Evolutionary conservation across 257 asterid genomes (phyloP).

Genomic region (Salvia splendens): DNA sequence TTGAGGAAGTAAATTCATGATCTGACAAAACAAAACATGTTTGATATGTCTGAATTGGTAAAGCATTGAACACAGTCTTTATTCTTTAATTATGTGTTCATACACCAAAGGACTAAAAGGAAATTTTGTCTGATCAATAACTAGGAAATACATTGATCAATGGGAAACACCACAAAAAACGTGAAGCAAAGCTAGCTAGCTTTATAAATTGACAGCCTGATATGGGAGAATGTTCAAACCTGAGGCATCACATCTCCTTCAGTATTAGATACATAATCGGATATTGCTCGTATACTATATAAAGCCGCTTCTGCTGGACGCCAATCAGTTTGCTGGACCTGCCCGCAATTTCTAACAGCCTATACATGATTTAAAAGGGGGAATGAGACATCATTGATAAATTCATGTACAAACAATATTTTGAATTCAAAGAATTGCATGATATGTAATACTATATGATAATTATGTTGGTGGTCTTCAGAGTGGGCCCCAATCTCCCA

Average conservation of each 20-base stretch:
- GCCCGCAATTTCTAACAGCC: conserved; percentile 63
- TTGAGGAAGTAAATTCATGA: conserved; percentile 84
- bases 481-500: neutral
- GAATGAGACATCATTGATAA: conserved; percentile 21
- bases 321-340: conserved; percentile 67
- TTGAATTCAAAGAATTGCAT: conserved; percentile 11
- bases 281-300: conserved; percentile 88
- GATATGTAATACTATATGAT: conserved; percentile 7
- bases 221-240: conserved; percentile 49
- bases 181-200: conserved; percentile 23
- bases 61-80: conserved; percentile 12
- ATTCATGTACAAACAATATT: conserved; percentile 25
- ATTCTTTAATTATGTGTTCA: no score
- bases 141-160: neutral
- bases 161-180: conserved; percentile 18
- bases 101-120: no score
- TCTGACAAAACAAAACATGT: conserved; percentile 45
- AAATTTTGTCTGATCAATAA: conserved; percentile 15
- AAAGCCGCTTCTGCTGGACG: conserved; percentile 96
- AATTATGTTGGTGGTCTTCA: conserved; percentile 5
- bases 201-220: conserved; percentile 20
- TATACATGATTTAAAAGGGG: conserved; percentile 33
- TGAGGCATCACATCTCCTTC: conserved; percentile 95
- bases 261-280: conserved; percentile 71
- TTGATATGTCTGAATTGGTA: conserved; percentile 14